These are phyloP conservation scores for Areca catechu DNA, from an alignment of 176 grass and related monocot genomes.

Conservation along the genomic window DNA sequence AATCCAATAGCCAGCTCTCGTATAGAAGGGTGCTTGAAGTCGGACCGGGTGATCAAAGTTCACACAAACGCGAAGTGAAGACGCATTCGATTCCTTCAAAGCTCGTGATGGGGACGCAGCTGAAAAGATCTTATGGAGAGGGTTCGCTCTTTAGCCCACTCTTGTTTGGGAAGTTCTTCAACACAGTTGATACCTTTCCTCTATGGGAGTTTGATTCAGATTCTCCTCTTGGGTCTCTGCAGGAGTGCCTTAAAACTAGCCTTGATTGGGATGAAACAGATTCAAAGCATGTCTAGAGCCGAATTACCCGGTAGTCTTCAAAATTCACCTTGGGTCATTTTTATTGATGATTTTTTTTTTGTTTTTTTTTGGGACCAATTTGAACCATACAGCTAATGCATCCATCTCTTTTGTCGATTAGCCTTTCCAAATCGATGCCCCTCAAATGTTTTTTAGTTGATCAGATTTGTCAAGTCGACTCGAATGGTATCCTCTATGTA, in stretches of 20 bases:
- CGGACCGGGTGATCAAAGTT: conserved; percentile 18
- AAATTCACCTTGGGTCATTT: too few relatives aligned
- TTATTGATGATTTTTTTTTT: too few relatives aligned
- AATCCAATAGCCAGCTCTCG: not conserved
- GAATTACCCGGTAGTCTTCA: conserved; percentile 43
- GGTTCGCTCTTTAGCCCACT: conserved; percentile 72
- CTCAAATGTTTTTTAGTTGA: too few relatives aligned
- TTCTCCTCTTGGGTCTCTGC: conserved; percentile 43
- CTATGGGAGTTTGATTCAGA: conserved; percentile 77
- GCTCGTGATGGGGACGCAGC: conserved; percentile 30
- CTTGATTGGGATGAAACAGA: conserved; percentile 67
- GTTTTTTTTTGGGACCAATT: too few relatives aligned
- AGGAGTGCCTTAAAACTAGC: conserved; percentile 27
- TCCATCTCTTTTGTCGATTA: too few relatives aligned
- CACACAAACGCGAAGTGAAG: conserved; percentile 51
- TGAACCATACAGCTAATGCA: too few relatives aligned
- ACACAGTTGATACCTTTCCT: conserved; percentile 80
- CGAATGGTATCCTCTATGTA: too few relatives aligned
- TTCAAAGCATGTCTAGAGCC: conserved; percentile 40
- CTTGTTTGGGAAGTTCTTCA: conserved; percentile 90
- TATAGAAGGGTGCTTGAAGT: conserved; percentile 61
- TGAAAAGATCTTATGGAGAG: conserved; percentile 54
- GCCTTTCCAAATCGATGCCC: too few relatives aligned
- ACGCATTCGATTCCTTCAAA: conserved; percentile 43
- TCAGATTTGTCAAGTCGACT: too few relatives aligned